phyloP scores from a whole-genome alignment of 2,329 filamentous ascomycete species.

The Monosporascus sp. region DNA sequence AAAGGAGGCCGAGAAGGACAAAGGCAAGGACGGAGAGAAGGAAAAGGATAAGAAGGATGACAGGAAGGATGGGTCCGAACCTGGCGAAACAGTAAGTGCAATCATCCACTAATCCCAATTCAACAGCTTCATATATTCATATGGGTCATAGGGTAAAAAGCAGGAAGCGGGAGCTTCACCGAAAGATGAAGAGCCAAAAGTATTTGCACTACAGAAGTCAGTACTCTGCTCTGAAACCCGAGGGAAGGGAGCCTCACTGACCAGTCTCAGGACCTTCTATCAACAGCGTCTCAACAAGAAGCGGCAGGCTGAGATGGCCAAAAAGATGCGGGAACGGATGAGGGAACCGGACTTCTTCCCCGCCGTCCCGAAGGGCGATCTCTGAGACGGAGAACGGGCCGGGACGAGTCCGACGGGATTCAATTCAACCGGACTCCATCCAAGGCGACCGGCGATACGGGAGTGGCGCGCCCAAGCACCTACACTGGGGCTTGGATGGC shows the following conservation, averaged over 20 bases:
- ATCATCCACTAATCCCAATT: neutral
- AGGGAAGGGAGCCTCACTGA: slow-evolving; percentile 8
- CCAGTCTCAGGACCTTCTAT: slow-evolving; percentile 66
- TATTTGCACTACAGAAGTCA: slow-evolving; percentile 80
- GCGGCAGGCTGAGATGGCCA: slow-evolving; percentile 71
- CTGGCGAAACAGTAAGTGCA: slow-evolving; percentile 11
- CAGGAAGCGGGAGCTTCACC: slow-evolving; percentile 28
- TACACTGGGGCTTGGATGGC: no score
- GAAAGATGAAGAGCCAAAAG: slow-evolving; percentile 64
- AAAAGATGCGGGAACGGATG: slow-evolving; percentile 73
- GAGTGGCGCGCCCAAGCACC: no score
- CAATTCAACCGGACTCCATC: no score
- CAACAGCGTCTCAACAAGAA: slow-evolving; percentile 78
- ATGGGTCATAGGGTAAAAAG: slow-evolving; percentile 30
- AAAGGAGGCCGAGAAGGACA: slow-evolving; percentile 55
- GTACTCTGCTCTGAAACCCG: neutral
- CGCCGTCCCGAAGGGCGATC: slow-evolving; percentile 61
- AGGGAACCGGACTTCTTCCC: slow-evolving; percentile 78
- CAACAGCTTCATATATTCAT: neutral
- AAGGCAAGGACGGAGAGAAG: slow-evolving; percentile 43
- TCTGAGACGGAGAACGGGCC: slow-evolving; percentile 8
- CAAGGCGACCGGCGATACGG: no score
- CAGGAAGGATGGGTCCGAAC: slow-evolving; percentile 17
- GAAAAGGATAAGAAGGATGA: slow-evolving; percentile 35
- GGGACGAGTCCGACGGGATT: no score